These are phyloP conservation scores for Myxozyma udenii DNA, from an alignment of 805 yeast species.

Conservation along the genomic window DNA sequence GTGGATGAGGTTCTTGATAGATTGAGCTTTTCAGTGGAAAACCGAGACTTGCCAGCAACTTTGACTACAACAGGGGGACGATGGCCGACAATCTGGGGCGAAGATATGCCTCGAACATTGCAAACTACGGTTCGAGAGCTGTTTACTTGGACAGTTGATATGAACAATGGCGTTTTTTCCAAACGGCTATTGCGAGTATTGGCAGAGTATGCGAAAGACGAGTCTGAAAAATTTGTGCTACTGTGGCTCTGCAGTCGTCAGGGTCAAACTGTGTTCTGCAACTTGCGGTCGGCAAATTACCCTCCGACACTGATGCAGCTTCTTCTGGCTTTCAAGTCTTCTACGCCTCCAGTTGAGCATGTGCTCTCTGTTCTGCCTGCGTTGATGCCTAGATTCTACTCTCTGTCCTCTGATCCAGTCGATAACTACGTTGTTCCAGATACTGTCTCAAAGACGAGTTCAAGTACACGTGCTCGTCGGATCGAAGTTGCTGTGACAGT, in stretches of 20 bases:
- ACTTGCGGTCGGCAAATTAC: slow-evolving; percentile 23
- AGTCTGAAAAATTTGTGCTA: slow-evolving; percentile 24
- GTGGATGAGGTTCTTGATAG: slow-evolving; percentile 29
- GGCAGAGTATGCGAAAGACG: slow-evolving; percentile 25
- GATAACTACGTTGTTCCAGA: slow-evolving; percentile 16
- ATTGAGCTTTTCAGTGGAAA: slow-evolving; percentile 9
- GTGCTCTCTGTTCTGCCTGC: slow-evolving; percentile 66
- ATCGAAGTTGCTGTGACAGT: slow-evolving; percentile 34
- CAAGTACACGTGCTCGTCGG: slow-evolving; percentile 2
- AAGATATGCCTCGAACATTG: slow-evolving; percentile 27
- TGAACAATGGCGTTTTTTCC: slow-evolving; percentile 30
- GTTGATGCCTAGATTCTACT: slow-evolving; percentile 71
- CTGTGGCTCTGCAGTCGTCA: slow-evolving; percentile 30
- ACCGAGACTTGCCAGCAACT: slow-evolving; percentile 14
- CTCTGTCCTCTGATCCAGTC: slow-evolving; percentile 61
- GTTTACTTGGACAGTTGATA: slow-evolving; percentile 32
- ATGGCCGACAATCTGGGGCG: slow-evolving; percentile 36
- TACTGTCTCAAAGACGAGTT: slow-evolving; percentile 32
- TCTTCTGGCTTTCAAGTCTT: slow-evolving; percentile 64
- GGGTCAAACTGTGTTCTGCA: slow-evolving; percentile 31
- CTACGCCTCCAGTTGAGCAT: slow-evolving; percentile 63
- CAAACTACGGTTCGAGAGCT: slow-evolving; percentile 29
- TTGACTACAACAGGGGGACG: slow-evolving; percentile 31
- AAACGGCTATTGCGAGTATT: slow-evolving; percentile 30
- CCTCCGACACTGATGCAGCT: slow-evolving; percentile 59